Evolutionary conservation across 1,284 basidiomycete genomes (phyloP).

Genomic region (Irpex rosettiformis): DNA sequence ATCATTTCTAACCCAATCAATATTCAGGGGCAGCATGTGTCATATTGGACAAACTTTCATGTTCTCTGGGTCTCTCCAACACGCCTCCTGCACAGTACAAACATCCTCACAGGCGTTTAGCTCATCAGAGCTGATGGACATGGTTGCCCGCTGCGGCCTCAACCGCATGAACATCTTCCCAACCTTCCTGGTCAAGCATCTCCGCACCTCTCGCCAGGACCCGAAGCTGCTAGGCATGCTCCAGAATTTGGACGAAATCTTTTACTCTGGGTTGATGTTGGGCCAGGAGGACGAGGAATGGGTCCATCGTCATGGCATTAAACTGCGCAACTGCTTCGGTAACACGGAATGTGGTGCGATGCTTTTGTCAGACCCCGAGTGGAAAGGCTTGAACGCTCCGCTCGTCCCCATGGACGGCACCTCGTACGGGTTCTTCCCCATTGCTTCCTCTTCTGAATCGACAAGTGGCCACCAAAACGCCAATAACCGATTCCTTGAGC

Average conservation of each 20-base stretch:
- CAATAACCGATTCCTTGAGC: conserved; percentile 50
- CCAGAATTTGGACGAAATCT: conserved; percentile 51
- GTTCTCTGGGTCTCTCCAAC: conserved; percentile 52
- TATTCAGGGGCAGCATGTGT: conserved; percentile 29
- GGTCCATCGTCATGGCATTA: conserved; percentile 54
- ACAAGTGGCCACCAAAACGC: conserved; percentile 48
- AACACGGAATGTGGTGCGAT: conserved; percentile 70
- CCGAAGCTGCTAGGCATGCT: conserved; percentile 58
- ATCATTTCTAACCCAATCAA: conserved; percentile 9
- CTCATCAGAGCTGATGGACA: conserved; percentile 65
- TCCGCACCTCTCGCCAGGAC: conserved; percentile 57
- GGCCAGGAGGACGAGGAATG: conserved; percentile 63
- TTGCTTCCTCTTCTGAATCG: conserved; percentile 33
- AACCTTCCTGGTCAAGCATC: conserved; percentile 58
- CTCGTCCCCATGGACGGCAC: conserved; percentile 52
- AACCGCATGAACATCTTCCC: conserved; percentile 72
- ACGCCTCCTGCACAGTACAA: conserved; percentile 68
- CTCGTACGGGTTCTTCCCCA: conserved; percentile 57
- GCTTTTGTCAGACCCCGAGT: conserved; percentile 41
- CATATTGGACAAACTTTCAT: conserved; percentile 32
- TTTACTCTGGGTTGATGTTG: conserved; percentile 60
- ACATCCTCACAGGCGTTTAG: conserved; percentile 61
- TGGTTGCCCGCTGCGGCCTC: conserved; percentile 62
- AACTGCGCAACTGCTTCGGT: conserved; percentile 65
- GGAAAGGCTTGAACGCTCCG: conserved; percentile 32